Conservation (phyloP, 2,329 filamentous ascomycete species). For the Verticillium longisporum region DNA sequence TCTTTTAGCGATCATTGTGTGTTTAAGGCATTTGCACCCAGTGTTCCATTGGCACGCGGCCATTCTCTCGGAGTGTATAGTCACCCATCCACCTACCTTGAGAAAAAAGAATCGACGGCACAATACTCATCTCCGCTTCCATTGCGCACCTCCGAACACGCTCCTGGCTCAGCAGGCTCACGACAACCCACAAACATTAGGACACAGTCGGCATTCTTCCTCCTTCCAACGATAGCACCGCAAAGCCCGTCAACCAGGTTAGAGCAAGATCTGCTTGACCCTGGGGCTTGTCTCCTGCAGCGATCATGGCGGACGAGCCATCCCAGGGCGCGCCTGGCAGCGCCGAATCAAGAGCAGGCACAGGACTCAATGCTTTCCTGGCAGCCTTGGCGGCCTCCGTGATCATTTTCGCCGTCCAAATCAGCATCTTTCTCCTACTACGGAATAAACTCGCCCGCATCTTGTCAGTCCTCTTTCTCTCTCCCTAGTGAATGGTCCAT, state of each 20-base stretch:
- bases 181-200: neutral
- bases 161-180: neutral
- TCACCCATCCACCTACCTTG: neutral
- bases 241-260: neutral
- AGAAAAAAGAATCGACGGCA: too few relatives aligned
- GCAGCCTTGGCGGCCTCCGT: constrained; percentile 58
- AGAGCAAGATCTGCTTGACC: neutral
- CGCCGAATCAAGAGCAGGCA: constrained; percentile 23
- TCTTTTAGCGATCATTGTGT: neutral
- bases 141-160: too few relatives aligned
- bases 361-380: constrained; percentile 50
- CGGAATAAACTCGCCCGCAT: constrained; percentile 75
- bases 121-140: too few relatives aligned
- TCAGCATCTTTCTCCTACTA: constrained; percentile 67
- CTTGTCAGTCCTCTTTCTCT: constrained; percentile 51
- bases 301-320: neutral
- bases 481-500: neutral
- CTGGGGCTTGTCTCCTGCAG: neutral
- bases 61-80: neutral
- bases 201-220: neutral
- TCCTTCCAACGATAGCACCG: neutral
- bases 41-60: neutral
- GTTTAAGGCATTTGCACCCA: neutral
- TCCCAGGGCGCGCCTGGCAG: neutral
- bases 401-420: constrained; percentile 55